phyloP scores from a whole-genome alignment of 371 early-diverging fungal genomes.

The Rhizopus sp. region DNA sequence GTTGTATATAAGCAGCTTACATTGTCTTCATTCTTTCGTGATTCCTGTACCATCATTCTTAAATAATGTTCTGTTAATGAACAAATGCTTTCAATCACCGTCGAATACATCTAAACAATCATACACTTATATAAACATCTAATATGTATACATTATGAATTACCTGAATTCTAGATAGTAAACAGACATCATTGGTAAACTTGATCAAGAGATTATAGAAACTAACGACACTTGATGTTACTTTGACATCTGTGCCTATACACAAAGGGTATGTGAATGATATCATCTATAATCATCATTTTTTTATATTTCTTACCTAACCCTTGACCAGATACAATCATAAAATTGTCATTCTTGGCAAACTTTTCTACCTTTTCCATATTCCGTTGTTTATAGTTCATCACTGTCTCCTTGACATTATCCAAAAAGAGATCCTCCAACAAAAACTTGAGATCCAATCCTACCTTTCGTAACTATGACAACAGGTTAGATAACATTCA shows the following conservation, averaged over 20 bases:
- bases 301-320: conserved; percentile 34
- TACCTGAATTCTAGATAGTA: conserved; percentile 69
- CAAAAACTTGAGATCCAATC: conserved; percentile 86
- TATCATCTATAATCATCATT: not conserved
- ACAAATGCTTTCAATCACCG: conserved; percentile 43
- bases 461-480: conserved; percentile 64
- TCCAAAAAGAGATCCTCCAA: conserved; percentile 78
- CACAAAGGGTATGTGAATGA: not conserved
- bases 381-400: conserved; percentile 59
- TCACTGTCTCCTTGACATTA: conserved; percentile 69
- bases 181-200: conserved; percentile 78
- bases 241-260: conserved; percentile 39
- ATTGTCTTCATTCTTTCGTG: conserved; percentile 39
- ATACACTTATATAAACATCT: not conserved
- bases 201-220: conserved; percentile 74
- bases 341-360: conserved; percentile 64
- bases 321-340: conserved; percentile 59
- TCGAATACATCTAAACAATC: conserved; percentile 37
- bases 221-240: conserved; percentile 60
- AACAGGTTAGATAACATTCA: not conserved
- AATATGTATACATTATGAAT: not conserved
- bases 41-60: conserved; percentile 39
- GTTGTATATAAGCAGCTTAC: conserved; percentile 16
- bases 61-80: conserved; percentile 48
- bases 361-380: conserved; percentile 58